phyloP scores from a whole-genome alignment of 1,139 yeast species.

The Pichia sp. region DNA sequence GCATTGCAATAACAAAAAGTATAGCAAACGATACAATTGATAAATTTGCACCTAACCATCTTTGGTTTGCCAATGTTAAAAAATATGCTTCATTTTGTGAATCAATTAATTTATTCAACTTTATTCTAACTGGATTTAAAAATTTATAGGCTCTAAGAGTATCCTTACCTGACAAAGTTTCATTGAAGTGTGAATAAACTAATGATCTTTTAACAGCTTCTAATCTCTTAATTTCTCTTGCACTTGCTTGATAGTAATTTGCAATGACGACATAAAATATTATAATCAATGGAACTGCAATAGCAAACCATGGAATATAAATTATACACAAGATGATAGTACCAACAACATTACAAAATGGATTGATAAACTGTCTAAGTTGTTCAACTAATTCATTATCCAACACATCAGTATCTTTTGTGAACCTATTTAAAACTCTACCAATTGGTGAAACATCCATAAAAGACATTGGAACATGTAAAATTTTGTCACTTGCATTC shows the following conservation, averaged over 20 bases:
- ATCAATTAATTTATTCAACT: conserved; percentile 47
- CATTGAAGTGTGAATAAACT: conserved; percentile 73
- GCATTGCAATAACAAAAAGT: conserved; percentile 43
- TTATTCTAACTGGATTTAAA: conserved; percentile 43
- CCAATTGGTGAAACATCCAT: conserved; percentile 61
- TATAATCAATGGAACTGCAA: conserved; percentile 55
- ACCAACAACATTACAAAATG: conserved; percentile 52
- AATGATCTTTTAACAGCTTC: conserved; percentile 72
- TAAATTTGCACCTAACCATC: conserved; percentile 71
- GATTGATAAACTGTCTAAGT: conserved; percentile 40
- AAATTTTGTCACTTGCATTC: conserved; percentile 36
- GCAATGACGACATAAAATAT: conserved; percentile 45
- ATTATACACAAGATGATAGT: conserved; percentile 61
- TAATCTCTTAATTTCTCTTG: conserved; percentile 70
- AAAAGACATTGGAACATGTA: conserved; percentile 52
- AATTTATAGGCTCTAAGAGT: conserved; percentile 54
- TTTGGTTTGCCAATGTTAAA: conserved; percentile 60
- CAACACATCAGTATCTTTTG: conserved; percentile 54
- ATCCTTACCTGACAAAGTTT: conserved; percentile 62
- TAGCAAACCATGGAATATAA: conserved; percentile 59
- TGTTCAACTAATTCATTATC: conserved; percentile 56
- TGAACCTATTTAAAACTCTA: conserved; percentile 50
- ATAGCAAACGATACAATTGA: conserved; percentile 48
- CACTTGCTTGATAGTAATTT: conserved; percentile 63
- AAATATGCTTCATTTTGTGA: conserved; percentile 68